These are phyloP conservation scores for Geum urbanum DNA, from an alignment of 306 rosid species.

Conservation along the genomic window DNA sequence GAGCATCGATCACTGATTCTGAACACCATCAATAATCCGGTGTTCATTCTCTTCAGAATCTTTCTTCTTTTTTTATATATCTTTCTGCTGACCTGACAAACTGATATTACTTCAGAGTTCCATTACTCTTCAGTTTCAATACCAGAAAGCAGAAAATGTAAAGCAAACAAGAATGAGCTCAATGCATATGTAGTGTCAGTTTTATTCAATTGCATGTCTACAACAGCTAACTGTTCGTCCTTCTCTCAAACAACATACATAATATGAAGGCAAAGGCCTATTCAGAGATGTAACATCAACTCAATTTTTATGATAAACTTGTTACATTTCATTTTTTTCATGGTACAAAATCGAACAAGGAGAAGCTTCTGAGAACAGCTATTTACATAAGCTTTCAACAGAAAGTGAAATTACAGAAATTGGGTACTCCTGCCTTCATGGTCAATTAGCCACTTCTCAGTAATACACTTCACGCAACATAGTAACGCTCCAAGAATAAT, in stretches of 20 bases:
- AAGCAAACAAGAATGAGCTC: neutral
- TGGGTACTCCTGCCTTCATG: conserved; percentile 10
- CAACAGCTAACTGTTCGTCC: neutral
- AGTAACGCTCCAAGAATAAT: neutral
- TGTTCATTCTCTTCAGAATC: neutral
- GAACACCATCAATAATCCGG: neutral
- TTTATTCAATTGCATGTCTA: neutral
- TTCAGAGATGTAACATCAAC: conserved; percentile 3
- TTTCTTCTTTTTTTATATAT: neutral
- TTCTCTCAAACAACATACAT: neutral
- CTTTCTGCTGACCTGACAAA: neutral
- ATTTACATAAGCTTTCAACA: conserved; percentile 17
- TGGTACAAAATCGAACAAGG: conserved; percentile 16
- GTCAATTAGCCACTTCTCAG: neutral
- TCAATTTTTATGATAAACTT: neutral
- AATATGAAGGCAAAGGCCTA: neutral
- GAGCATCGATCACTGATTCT: neutral
- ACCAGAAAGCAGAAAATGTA: neutral
- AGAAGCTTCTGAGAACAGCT: conserved; percentile 10
- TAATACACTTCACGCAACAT: conserved; percentile 3
- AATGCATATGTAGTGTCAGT: neutral
- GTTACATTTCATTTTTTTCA: conserved; percentile 8
- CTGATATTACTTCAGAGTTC: neutral
- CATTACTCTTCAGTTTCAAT: too few relatives aligned
- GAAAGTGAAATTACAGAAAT: neutral